Evolutionary conservation across 768 basidiomycete genomes (phyloP), one percentile per base, ranked within the genome.

Genomic region (Megacollybia marginata): DNA sequence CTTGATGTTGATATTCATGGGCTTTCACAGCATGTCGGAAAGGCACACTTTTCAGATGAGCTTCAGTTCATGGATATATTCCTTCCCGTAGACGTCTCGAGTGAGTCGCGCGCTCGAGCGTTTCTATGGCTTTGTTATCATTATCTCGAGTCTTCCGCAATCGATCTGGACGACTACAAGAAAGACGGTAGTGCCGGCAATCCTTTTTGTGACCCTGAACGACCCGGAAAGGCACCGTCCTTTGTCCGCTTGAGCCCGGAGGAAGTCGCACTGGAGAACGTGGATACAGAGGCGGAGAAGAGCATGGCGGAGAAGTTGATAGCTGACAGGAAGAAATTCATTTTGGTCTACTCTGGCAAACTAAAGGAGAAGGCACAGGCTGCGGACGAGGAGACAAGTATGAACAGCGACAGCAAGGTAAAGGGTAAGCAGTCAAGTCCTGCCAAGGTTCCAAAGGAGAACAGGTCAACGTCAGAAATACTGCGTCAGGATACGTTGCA

Each of bases 41-140:
- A 66, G 32, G 57, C 59, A 13, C 66, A 69, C 55, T 74, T 76
- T 47, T 71, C 72, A 5, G 57, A 62, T 33, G 69, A 69, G 31
- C 60, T 73, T 20, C 70, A 74, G 48, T 70, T 80, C 47, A 62
- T 74, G 18, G 78, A 80, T 61, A 65, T 80, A 47, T 80, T 80
- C 60, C 66, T 74, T 47, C 74, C 75, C 13, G 65, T 67, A 54
- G 66, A 69, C 46, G 62, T 76, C 40, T 71, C 76, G 4, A 74
- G 76, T 8, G 49, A 55, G 4, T 71, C 73, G 10, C 74, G 79
- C 32, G 78, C 79, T 2, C 63, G 63, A 44, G 72, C 70, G 8
- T 76, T 82, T 59, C 67, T 82, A 13, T 77, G 74, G 68, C 61
- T 74, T 52, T 58, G 74, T 49, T 75, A 67, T 67, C 80, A 85